Evolutionary conservation across 2,329 filamentous ascomycete species (phyloP).

Genomic region (Triangularia verruculosa): DNA sequence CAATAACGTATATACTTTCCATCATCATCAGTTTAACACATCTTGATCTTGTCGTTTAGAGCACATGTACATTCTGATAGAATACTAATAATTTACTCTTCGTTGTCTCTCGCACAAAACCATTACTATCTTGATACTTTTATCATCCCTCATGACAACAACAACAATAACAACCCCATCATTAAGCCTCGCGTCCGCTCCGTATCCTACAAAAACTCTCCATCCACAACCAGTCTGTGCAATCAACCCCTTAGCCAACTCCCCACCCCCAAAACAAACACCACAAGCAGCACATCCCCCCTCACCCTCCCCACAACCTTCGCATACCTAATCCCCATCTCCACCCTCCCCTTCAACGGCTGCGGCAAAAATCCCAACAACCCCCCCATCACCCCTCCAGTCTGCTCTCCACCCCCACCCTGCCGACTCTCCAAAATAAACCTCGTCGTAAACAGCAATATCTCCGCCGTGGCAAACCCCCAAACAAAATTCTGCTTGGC

Average conservation of each 20-base stretch:
- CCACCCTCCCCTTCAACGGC: conserved; percentile 59
- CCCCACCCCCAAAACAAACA: conserved; percentile 68
- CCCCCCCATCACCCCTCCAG: conserved; percentile 61
- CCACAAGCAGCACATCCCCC: conserved; percentile 69
- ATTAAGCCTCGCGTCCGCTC: no score
- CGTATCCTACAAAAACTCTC: not conserved
- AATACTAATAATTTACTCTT: not conserved
- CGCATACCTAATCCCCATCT: conserved; percentile 61
- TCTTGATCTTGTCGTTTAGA: no score
- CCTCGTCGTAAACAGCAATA: conserved; percentile 66
- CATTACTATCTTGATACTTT: not conserved
- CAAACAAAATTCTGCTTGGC: conserved; percentile 62
- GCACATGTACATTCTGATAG: not conserved
- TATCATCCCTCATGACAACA: not conserved
- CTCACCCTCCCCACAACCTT: conserved; percentile 71
- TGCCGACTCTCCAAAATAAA: conserved; percentile 63
- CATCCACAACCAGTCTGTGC: no score
- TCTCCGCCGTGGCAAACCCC: conserved; percentile 75
- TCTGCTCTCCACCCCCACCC: conserved; percentile 39
- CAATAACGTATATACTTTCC: not conserved
- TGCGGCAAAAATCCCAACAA: conserved; percentile 64
- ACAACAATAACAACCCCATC: no score
- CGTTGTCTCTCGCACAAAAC: not conserved
- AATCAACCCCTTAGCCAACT: conserved; percentile 42
- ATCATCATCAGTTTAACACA: no score